Evolutionary conservation across 352 stramenopile genomes (phyloP), one percentile per base, ranked within the genome.

Genomic region (Globisporangium emineosum): DNA sequence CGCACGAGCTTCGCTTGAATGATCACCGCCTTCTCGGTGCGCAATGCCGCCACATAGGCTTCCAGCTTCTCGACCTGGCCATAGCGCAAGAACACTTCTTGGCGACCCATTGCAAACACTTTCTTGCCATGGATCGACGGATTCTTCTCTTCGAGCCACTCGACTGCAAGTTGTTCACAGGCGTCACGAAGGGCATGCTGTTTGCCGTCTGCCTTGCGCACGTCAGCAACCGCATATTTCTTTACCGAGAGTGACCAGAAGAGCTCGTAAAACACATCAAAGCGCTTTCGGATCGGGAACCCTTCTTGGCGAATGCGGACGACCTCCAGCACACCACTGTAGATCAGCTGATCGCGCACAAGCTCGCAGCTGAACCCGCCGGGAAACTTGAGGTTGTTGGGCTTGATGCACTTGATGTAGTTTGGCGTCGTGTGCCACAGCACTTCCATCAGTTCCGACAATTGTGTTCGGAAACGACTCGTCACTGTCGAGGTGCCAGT

Each of bases 391-490:
- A 95, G 65, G 54, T 91, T 96, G 77, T 98, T 98, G 5, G 94
- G 94, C 75, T 98, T 98, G 72, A 98, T 96, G 62, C 93, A 98
- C 65, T 97, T 94, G 68, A 98, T 93, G 67, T 98, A 98, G 42
- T 93, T 93, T 6, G 91, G 91, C n/a, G 90, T 91, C 50, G 93
- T 98, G 42, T 72, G 75, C 72, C 78, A 86, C 12, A 97, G 63
- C 35, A 94, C 83, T 6, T 91, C 81, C 85, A 94, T 94, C 40
- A 97, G 70, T 27, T 92, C 85, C 0, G 69, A 54, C 5, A 97
- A 59, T 58, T 97, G 89, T n/a, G 76, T 87, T 9, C 83, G 78
- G 60, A 92, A 92, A 12, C 79, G 79, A 73, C 81, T 92, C 6
- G 83, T 83, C 6, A 90, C 83, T 0, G 81, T 92, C 21, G 74